phyloP scores from a whole-genome alignment of 2,329 filamentous ascomycete species.

The Penicillium polonicum region DNA sequence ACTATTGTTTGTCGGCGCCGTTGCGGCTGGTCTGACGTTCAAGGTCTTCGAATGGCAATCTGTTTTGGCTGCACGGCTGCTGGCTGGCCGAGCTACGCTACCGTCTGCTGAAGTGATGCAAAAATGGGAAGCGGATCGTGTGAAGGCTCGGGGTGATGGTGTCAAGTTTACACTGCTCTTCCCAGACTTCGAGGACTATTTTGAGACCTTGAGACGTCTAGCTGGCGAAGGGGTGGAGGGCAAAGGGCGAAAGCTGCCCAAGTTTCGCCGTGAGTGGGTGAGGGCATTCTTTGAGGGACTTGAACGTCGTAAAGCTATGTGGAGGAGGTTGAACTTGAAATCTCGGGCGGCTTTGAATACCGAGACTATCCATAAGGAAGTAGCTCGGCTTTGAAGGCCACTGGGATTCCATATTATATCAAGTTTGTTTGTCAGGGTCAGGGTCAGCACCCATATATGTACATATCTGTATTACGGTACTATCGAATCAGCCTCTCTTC shows the following conservation, averaged over 20 bases:
- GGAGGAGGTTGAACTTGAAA: background rate
- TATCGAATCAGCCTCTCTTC: too few relatives aligned
- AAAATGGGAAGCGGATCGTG: background rate
- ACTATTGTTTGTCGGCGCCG: background rate
- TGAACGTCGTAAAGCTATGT: background rate
- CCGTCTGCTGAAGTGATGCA: background rate
- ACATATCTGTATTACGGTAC: too few relatives aligned
- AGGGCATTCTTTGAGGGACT: background rate
- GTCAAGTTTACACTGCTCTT: background rate
- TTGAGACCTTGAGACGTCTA: background rate
- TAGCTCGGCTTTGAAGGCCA: background rate
- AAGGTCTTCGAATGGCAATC: conserved; percentile 1
- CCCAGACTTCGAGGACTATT: background rate
- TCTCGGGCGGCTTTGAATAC: background rate
- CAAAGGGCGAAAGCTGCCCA: background rate
- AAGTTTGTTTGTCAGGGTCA: too few relatives aligned
- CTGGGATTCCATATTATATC: too few relatives aligned
- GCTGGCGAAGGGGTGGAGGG: background rate
- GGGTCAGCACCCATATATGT: too few relatives aligned
- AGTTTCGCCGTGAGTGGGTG: background rate
- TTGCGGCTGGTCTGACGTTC: background rate
- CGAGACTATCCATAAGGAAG: background rate
- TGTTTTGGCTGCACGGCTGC: background rate
- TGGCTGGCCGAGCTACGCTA: background rate
- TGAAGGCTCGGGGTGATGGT: background rate